These are phyloP conservation scores for Pythium sp. DNA, from an alignment of 352 stramenopile genomes.

Conservation along the genomic window DNA sequence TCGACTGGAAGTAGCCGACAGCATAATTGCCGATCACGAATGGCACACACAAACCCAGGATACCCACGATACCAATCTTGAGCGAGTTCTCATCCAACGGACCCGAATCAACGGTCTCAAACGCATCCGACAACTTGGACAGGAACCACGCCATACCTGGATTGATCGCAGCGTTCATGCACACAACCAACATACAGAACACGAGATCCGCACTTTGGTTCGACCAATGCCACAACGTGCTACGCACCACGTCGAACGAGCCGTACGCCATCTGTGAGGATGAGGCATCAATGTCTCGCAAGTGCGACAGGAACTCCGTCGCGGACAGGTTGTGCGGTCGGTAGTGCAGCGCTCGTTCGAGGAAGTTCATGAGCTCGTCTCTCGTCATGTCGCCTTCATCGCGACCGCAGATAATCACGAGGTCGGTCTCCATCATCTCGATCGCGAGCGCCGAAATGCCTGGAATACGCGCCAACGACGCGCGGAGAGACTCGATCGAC, in stretches of 20 bases:
- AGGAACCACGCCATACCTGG: conserved; percentile 77
- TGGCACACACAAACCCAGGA: conserved; percentile 73
- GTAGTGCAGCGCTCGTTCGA: conserved; percentile 79
- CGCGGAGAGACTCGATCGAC: conserved; percentile 80
- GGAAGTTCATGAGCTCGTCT: conserved; percentile 85
- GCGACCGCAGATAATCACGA: conserved; percentile 84
- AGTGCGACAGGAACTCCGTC: conserved; percentile 77
- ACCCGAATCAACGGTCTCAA: conserved; percentile 44
- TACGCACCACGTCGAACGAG: conserved; percentile 70
- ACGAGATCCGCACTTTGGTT: conserved; percentile 73
- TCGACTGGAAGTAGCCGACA: conserved; percentile 88
- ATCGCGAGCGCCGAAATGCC: conserved; percentile 79
- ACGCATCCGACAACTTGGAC: conserved; percentile 67
- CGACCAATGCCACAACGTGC: conserved; percentile 82
- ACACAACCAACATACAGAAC: conserved; percentile 78
- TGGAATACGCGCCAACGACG: conserved; percentile 76
- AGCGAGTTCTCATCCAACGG: conserved; percentile 45
- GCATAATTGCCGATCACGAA: conserved; percentile 86
- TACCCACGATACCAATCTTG: conserved; percentile 70
- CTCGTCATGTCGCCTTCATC: conserved; percentile 85
- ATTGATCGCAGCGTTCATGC: conserved; percentile 81
- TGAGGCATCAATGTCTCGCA: conserved; percentile 83
- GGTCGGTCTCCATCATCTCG: conserved; percentile 89
- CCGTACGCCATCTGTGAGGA: conserved; percentile 76
- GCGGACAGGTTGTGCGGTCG: conserved; percentile 68